Percentiles rank a stretch among this genome's conserved stretches.
These are phyloP conservation scores for Penicillium sp. DNA, from an alignment of 2,329 filamentous ascomycete genomes.

Conservation along the genomic window DNA sequence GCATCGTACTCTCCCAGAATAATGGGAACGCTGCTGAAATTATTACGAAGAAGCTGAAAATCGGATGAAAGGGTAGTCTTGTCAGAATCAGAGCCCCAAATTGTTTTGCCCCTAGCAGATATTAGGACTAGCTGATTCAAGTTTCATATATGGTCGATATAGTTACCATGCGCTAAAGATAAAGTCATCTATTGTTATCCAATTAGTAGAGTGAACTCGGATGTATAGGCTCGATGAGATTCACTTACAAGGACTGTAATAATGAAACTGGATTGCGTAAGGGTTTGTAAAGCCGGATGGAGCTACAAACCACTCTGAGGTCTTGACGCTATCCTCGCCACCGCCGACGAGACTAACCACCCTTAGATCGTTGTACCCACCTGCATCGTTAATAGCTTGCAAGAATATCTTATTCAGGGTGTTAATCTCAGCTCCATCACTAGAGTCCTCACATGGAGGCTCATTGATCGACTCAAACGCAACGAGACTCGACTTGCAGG, in stretches of 20 bases:
- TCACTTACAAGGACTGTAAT: conserved; percentile 53
- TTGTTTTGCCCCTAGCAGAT: conserved; percentile 61
- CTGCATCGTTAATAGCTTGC: conserved; percentile 56
- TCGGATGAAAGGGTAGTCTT: conserved; percentile 56
- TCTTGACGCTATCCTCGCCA: conserved; percentile 57
- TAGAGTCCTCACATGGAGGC: conserved; percentile 56
- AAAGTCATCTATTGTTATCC: conserved; percentile 29
- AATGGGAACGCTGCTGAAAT: conserved; percentile 60
- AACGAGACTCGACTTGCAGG: conserved; percentile 58
- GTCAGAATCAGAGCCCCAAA: conserved; percentile 61
- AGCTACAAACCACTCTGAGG: conserved; percentile 58
- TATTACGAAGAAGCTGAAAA: conserved; percentile 55
- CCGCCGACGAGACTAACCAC: conserved; percentile 62
- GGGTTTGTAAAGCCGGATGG: conserved; percentile 58
- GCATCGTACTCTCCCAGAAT: conserved; percentile 64
- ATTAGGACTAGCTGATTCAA: background rate
- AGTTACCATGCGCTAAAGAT: conserved; percentile 35
- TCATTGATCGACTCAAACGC: conserved; percentile 66
- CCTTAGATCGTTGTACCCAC: conserved; percentile 59
- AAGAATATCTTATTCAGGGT: conserved; percentile 63
- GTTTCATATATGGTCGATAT: conserved; percentile 1
- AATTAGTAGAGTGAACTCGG: conserved; percentile 6
- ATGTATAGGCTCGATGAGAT: background rate
- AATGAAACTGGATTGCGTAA: conserved; percentile 66
- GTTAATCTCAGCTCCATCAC: conserved; percentile 57